Evolutionary conservation across 495 filamentous ascomycete species (phyloP).

Genomic region (Diplogelasinospora grovesii): DNA sequence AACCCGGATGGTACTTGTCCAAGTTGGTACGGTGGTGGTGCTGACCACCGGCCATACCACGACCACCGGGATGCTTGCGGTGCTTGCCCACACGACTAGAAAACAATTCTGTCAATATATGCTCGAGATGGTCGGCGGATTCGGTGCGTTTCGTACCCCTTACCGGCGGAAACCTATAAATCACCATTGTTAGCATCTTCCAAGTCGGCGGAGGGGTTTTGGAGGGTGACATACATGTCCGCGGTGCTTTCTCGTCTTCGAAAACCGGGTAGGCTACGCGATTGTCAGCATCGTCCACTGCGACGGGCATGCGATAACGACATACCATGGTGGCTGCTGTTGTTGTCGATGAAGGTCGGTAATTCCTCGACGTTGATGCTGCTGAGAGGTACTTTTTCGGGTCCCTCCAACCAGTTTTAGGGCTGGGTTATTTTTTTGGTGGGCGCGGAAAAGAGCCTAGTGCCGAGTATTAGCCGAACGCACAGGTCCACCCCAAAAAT

Average conservation of each 20-base stretch:
- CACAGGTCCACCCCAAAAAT: neutral
- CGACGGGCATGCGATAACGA: slow-evolving; percentile 6
- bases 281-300: slow-evolving; percentile 18
- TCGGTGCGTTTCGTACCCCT: slow-evolving; percentile 27
- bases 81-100: slow-evolving; percentile 33
- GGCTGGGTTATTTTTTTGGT: slow-evolving; percentile 32
- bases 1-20: slow-evolving; percentile 34
- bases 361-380: slow-evolving; percentile 28
- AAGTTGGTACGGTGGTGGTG: slow-evolving; percentile 33
- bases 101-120: slow-evolving; percentile 16
- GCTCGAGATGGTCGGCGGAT: slow-evolving; percentile 16
- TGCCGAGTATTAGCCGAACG: slow-evolving; percentile 17
- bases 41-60: slow-evolving; percentile 36
- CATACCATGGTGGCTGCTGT: slow-evolving; percentile 29
- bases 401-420: slow-evolving; percentile 24
- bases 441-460: slow-evolving; percentile 18
- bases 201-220: slow-evolving; percentile 1
- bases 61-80: slow-evolving; percentile 34
- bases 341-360: slow-evolving; percentile 27
- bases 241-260: slow-evolving; percentile 35
- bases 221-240: slow-evolving; percentile 26
- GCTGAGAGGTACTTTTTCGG: slow-evolving; percentile 17
- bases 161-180: slow-evolving; percentile 32
- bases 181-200: slow-evolving; percentile 19
- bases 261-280: slow-evolving; percentile 31